Evolutionary conservation across 148 eudicot species (phyloP).

Genomic region (Spergularia marina): DNA sequence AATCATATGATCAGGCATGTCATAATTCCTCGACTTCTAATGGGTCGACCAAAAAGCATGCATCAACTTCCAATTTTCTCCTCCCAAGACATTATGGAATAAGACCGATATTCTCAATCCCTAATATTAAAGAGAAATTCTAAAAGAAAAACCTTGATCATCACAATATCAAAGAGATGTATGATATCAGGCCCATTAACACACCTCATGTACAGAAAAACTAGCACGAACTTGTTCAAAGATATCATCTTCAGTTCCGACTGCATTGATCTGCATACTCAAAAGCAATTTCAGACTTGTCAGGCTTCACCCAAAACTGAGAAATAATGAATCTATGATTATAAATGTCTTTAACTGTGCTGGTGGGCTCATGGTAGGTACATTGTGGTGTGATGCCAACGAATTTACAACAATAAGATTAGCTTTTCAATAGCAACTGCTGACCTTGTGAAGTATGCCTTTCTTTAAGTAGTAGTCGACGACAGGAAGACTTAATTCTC

Average conservation of each 20-base stretch:
- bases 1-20: background rate
- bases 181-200: slow-evolving; percentile 1
- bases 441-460: slow-evolving; percentile 89
- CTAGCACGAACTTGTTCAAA: slow-evolving; percentile 62
- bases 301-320: background rate
- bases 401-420: background rate
- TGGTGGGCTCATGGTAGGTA: background rate
- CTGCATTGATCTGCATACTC: slow-evolving; percentile 62
- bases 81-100: background rate
- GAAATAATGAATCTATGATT: background rate
- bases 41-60: background rate
- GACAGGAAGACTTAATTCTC: slow-evolving; percentile 72
- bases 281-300: background rate
- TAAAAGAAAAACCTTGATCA: background rate
- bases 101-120: background rate
- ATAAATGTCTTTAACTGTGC: background rate
- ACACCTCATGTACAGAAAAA: slow-evolving; percentile 59
- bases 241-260: slow-evolving; percentile 81
- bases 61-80: background rate
- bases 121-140: background rate
- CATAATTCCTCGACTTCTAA: background rate
- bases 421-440: slow-evolving; percentile 11
- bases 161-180: background rate
- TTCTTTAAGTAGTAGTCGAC: slow-evolving; percentile 65
- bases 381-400: background rate